Percentiles rank a stretch among this genome's conserved stretches.
These are phyloP conservation scores for Claviceps capensis DNA, from an alignment of 2,329 filamentous ascomycete species.

Conservation along the genomic window DNA sequence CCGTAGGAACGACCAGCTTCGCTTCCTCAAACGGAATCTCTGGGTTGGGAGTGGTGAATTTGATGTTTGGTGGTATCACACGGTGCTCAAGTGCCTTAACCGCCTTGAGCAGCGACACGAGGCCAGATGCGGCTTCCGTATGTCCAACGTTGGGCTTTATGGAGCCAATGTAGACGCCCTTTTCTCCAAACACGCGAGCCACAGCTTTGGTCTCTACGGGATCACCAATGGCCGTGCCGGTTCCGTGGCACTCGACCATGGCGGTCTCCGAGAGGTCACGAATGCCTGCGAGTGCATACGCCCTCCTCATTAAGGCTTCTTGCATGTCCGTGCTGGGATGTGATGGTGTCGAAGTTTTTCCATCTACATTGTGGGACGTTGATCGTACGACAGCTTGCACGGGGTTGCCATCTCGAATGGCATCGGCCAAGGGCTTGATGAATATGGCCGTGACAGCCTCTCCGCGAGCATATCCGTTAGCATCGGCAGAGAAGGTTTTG, in stretches of 20 bases:
- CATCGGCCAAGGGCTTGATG: slow-evolving; percentile 32
- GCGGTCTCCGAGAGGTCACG: slow-evolving; percentile 13
- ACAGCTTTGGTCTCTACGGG: slow-evolving; percentile 22
- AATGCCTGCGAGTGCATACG: slow-evolving; percentile 17
- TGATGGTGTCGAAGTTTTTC: slow-evolving; percentile 25
- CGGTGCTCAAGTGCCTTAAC: slow-evolving; percentile 25
- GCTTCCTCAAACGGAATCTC: slow-evolving; percentile 17
- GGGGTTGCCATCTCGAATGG: slow-evolving; percentile 31
- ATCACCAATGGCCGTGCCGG: slow-evolving; percentile 25
- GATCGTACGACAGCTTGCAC: slow-evolving; percentile 25
- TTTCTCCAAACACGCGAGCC: slow-evolving; percentile 14
- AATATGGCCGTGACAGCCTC: slow-evolving; percentile 32
- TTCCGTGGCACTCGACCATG: slow-evolving; percentile 26
- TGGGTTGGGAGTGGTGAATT: slow-evolving; percentile 20
- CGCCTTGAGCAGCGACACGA: slow-evolving; percentile 29
- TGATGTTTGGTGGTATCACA: slow-evolving; percentile 25
- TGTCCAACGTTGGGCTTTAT: slow-evolving; percentile 30
- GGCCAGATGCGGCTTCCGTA: slow-evolving; percentile 27
- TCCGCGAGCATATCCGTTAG: slow-evolving; percentile 36
- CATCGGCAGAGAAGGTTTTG: slow-evolving; percentile 27
- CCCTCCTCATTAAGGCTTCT: slow-evolving; percentile 16
- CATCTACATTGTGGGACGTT: slow-evolving; percentile 27
- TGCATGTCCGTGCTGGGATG: slow-evolving; percentile 23
- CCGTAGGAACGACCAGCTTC: slow-evolving; percentile 16
- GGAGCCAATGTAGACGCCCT: slow-evolving; percentile 16